Percentiles rank a stretch among this genome's conserved stretches.
Evolutionary conservation across 1,284 basidiomycete species (phyloP).

Genomic region (Pseudozyma hubeiensis): DNA sequence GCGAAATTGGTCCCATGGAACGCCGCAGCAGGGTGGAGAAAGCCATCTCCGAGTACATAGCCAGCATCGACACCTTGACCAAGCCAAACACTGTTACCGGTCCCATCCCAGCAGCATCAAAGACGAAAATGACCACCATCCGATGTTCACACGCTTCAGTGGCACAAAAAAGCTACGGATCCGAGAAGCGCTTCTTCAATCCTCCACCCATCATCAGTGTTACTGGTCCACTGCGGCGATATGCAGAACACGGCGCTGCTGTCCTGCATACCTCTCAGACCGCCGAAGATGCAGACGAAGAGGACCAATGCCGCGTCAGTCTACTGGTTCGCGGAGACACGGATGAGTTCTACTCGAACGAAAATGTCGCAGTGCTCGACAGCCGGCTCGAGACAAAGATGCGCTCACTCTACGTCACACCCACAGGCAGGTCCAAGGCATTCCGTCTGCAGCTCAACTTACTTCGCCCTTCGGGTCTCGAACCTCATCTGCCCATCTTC

Average conservation of each 20-base stretch:
- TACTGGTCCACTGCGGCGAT: constrained; percentile 75
- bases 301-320: constrained; percentile 71
- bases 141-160: constrained; percentile 87
- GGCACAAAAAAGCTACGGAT: constrained; percentile 90
- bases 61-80: constrained; percentile 35
- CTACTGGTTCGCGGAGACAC: constrained; percentile 87
- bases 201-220: constrained; percentile 88
- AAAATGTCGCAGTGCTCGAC: constrained; percentile 69
- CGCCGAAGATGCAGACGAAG: constrained; percentile 36
- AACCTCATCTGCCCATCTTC: constrained; percentile 46
- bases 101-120: constrained; percentile 30
- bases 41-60: constrained; percentile 45
- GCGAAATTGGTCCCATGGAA: constrained; percentile 44
- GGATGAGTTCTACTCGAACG: constrained; percentile 74
- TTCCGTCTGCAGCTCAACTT: constrained; percentile 80
- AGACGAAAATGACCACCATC: constrained; percentile 75
- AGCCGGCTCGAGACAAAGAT: constrained; percentile 79
- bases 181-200: constrained; percentile 89
- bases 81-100: constrained; percentile 48
- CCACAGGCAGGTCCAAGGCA: constrained; percentile 87
- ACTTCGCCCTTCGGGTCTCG: constrained; percentile 42
- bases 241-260: constrained; percentile 46
- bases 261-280: constrained; percentile 29
- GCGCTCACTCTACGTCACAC: constrained; percentile 88
- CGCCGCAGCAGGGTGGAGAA: constrained; percentile 40